These are phyloP conservation scores for Avena insularis DNA, from an alignment of 176 grass and related monocot genomes.

Conservation along the genomic window DNA sequence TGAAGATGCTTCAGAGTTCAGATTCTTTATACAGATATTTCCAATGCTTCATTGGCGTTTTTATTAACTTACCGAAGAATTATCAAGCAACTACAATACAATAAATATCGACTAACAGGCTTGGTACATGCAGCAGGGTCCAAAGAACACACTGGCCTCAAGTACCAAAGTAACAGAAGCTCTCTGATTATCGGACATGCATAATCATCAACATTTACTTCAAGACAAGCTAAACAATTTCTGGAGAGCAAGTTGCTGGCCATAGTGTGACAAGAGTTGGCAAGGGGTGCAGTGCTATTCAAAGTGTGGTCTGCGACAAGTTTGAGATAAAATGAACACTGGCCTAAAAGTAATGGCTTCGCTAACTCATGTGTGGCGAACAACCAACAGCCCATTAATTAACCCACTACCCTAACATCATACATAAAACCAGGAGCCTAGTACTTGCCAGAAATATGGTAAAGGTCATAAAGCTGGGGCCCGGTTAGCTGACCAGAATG, in stretches of 20 bases:
- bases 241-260: neutral
- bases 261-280: neutral
- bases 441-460: neutral
- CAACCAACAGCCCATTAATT: neutral
- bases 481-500: neutral
- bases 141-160: neutral
- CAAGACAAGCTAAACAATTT: neutral
- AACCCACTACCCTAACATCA: slow-evolving; percentile 11
- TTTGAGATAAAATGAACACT: neutral
- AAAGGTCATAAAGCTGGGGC: neutral
- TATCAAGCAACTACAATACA: neutral
- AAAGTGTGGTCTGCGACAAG: neutral
- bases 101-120: neutral
- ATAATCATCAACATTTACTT: slow-evolving; percentile 12
- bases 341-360: neutral
- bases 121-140: neutral
- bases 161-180: neutral
- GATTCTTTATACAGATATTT: slow-evolving; percentile 20
- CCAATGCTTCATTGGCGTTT: neutral
- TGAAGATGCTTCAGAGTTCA: neutral
- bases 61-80: neutral
- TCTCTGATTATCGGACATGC: neutral
- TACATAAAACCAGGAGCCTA: neutral
- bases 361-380: neutral
- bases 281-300: neutral